Evolutionary conservation across 2,329 filamentous ascomycete species (phyloP).

Genomic region (Epichloe aotearoae): DNA sequence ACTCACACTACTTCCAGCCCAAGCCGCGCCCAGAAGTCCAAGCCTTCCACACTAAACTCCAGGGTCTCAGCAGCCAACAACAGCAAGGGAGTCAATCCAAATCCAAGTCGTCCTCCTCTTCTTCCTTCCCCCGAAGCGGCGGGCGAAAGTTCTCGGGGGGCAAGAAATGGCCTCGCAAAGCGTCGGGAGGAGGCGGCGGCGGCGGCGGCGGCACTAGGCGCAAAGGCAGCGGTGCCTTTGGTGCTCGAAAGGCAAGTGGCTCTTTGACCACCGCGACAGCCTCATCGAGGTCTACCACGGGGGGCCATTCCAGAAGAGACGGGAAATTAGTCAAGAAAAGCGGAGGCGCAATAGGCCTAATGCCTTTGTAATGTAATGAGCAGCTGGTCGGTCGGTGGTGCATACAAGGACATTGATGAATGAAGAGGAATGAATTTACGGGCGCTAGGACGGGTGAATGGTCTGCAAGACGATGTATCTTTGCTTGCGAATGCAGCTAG

Average conservation of each 20-base stretch:
- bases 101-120: constrained; percentile 12
- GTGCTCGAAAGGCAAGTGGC: constrained; percentile 18
- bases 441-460: no score
- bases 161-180: constrained; percentile 18
- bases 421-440: not conserved
- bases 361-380: constrained; percentile 20
- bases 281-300: constrained; percentile 9
- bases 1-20: constrained; percentile 35
- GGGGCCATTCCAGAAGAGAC: constrained; percentile 13
- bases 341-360: constrained; percentile 23
- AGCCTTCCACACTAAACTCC: constrained; percentile 21
- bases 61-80: constrained; percentile 16
- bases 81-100: constrained; percentile 12
- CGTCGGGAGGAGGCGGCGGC: constrained; percentile 7
- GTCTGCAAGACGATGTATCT: no score
- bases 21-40: constrained; percentile 17
- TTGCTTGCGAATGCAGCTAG: not conserved
- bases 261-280: constrained; percentile 11
- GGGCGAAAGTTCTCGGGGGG: constrained; percentile 15
- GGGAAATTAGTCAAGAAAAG: constrained; percentile 21
- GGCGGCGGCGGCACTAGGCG: constrained; percentile 18
- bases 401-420: no score
- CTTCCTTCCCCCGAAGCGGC: constrained; percentile 14
- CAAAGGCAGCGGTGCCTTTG: constrained; percentile 9
- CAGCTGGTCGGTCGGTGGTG: not conserved